Evolutionary conservation across 768 basidiomycete species (phyloP).

Genomic region (Amanita polypyramis): DNA sequence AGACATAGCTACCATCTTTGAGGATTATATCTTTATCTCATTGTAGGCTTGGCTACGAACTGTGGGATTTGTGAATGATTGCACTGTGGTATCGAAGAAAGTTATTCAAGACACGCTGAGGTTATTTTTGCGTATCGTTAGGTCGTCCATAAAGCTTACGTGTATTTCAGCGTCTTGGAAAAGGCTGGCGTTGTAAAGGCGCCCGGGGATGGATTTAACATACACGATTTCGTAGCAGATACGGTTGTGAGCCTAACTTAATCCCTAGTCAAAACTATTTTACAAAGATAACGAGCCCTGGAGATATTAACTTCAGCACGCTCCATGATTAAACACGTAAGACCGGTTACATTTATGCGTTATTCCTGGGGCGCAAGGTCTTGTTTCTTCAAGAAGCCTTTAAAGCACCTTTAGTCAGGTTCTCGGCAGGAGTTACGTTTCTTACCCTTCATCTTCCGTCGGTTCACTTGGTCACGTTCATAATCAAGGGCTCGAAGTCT

Average conservation of each 20-base stretch:
- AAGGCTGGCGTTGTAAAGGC: constrained; percentile 65
- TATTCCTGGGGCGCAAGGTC: constrained; percentile 14
- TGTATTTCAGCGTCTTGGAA: constrained; percentile 45
- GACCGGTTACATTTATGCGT: background rate
- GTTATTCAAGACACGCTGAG: constrained; percentile 62
- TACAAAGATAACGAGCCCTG: background rate
- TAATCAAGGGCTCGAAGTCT: constrained; percentile 54
- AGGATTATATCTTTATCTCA: constrained; percentile 17
- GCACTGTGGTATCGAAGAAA: constrained; percentile 48
- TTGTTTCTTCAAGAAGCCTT: constrained; percentile 45
- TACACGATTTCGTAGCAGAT: constrained; percentile 46
- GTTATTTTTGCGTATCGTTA: constrained; percentile 28
- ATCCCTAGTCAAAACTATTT: background rate
- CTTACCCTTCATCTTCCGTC: constrained; percentile 67
- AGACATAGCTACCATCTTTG: background rate
- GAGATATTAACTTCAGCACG: background rate
- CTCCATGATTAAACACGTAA: background rate
- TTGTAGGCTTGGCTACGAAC: constrained; percentile 83
- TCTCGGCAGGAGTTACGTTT: background rate
- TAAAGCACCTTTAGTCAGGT: background rate
- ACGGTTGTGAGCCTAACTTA: constrained; percentile 42
- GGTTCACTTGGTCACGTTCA: constrained; percentile 53
- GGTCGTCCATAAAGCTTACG: constrained; percentile 1
- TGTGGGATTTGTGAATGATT: constrained; percentile 64
- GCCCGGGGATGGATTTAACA: constrained; percentile 42